These are phyloP conservation scores for Lantana camara DNA, from an alignment of 257 asterid genomes.

Conservation along the genomic window DNA sequence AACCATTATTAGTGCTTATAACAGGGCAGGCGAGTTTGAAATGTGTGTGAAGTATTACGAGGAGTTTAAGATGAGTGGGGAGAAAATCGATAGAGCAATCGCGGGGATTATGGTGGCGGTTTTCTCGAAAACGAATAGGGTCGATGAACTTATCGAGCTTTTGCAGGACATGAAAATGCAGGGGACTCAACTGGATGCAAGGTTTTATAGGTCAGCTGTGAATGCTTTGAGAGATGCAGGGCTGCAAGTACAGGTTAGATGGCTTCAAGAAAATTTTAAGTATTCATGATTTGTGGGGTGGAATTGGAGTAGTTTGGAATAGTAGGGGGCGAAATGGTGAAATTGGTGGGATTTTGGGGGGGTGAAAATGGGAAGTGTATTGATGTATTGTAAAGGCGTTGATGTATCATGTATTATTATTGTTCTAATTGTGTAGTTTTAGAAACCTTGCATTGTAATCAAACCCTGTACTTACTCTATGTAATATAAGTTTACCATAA, in stretches of 20 bases:
- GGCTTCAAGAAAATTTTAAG: slow-evolving; percentile 61
- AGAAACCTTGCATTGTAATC: too few species aligned
- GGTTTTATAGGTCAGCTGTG: slow-evolving; percentile 76
- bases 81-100: slow-evolving; percentile 68
- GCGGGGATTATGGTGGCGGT: slow-evolving; percentile 88
- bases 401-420: too few species aligned
- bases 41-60: slow-evolving; percentile 51
- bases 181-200: slow-evolving; percentile 57
- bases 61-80: slow-evolving; percentile 71
- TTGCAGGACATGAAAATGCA: slow-evolving; percentile 68
- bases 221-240: slow-evolving; percentile 82
- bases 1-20: slow-evolving; percentile 64
- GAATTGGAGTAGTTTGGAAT: background rate
- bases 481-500: too few species aligned
- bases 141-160: slow-evolving; percentile 72
- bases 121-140: slow-evolving; percentile 68
- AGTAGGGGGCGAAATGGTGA: background rate
- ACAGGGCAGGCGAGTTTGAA: slow-evolving; percentile 57
- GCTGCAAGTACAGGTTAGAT: slow-evolving; percentile 50
- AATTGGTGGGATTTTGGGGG: background rate
- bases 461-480: too few species aligned
- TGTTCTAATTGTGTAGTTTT: too few species aligned
- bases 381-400: background rate
- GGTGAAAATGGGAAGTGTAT: too few species aligned
- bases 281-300: slow-evolving; percentile 26